A percentile compares a stretch with the other conserved stretches of the same genome.
Evolutionary conservation across 78 protist species (phyloP).

Genomic region (Andalucia godoyi): DNA sequence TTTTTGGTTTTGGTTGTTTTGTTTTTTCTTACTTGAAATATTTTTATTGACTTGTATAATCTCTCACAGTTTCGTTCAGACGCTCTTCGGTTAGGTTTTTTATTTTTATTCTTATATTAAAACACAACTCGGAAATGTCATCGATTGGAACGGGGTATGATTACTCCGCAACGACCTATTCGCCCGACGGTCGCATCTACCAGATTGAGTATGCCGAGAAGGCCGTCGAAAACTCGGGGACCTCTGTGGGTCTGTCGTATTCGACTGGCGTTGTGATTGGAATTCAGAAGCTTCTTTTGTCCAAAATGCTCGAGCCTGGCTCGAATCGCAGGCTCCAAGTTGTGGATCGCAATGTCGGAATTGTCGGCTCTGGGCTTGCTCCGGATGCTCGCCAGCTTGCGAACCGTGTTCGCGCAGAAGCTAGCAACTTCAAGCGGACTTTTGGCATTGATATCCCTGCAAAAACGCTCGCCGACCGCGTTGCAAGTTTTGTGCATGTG

Average conservation of each 20-base stretch:
- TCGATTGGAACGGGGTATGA: no score
- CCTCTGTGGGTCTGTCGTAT: constrained; percentile 78
- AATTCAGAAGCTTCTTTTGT: constrained; percentile 82
- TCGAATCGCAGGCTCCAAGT: constrained; percentile 65
- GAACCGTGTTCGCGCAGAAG: constrained; percentile 71
- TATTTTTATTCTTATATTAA: no score
- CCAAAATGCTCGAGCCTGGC: constrained; percentile 64
- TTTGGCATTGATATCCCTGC: constrained; percentile 68
- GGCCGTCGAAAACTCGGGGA: constrained; percentile 96
- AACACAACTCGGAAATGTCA: no score
- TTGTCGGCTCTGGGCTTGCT: constrained; percentile 73
- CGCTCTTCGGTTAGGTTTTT: no score
- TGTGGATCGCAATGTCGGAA: constrained; percentile 72
- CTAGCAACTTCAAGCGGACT: constrained; percentile 35
- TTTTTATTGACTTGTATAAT: no score
- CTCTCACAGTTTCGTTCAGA: no score
- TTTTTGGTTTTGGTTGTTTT: no score
- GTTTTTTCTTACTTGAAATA: no score
- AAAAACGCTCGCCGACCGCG: constrained; percentile 5
- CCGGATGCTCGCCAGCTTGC: constrained; percentile 86
- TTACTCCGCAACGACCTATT: constrained; percentile 77
- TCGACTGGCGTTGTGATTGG: constrained; percentile 91
- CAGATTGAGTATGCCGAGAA: constrained; percentile 98
- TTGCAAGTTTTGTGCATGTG: constrained; percentile 16
- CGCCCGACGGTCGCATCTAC: constrained; percentile 97